Base-by-base conservation (phyloP, 2,329 filamentous ascomycete species). In the Helminthosporium solani region DNA sequence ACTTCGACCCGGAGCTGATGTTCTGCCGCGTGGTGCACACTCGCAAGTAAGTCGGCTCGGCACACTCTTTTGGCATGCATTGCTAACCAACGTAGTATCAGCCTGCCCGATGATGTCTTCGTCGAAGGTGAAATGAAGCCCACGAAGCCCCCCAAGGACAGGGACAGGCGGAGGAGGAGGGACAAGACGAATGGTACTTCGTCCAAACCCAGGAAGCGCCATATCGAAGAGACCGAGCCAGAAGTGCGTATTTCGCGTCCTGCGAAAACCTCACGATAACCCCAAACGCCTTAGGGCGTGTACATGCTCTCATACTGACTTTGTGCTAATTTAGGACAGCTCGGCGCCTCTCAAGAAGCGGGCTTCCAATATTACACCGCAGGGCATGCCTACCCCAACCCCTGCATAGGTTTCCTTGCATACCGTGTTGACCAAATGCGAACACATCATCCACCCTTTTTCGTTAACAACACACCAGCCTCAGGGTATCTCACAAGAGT, bases 101-200 rank as follows among this genome's bases (percentile, higher is more conserved):
- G 90, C 64, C 79, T 99, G 20, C 94, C 94, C 21, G 85, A 89
- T 49, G 92, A 99, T 68, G 84, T 97, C 2, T 99, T 99, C 66
- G 80, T 85, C 38, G 75, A 84, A 19, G 88, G 88, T 61, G 94
- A 99, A 70, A 67, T 59, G 4, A 66, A 70, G 41, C 75, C 76
- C 4, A 63, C 61, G 14, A 73, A 73, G 52, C 61, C 67, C 25
- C 71, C 70, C 57, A 77, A 75, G 59, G 64, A 67, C 36, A 67
- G 67, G 56, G 68, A 64, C 50, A 38, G 14, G 18, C 63, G 64
- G 50, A 63, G 59, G 49, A 52, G 57, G 36, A 44, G 35, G 23
- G 40, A 45, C 12, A 44, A 40, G 42, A 35, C 25, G 30, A 50
- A 46, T 21, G 47, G 47, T 19, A 33, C n/a, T 30, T 42, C 44